Evolutionary conservation across 2,329 filamentous ascomycete species (phyloP).

Genomic region (Cordyceps farinosa): DNA sequence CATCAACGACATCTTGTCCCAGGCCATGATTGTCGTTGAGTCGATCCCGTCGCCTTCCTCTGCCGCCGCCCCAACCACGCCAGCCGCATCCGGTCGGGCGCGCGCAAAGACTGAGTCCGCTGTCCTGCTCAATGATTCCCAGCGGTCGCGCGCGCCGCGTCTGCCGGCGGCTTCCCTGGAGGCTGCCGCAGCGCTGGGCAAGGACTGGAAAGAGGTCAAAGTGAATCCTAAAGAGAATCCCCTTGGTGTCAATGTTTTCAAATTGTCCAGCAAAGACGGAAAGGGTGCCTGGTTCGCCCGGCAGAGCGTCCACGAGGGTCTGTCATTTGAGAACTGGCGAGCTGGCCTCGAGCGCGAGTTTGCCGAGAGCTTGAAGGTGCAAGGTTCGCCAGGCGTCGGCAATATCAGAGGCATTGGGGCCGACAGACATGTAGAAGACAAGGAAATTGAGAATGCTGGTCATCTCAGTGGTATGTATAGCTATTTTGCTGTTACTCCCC

Average conservation of each 20-base stretch:
- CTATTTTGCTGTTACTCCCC: conserved; percentile 14
- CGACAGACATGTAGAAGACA: conserved; percentile 67
- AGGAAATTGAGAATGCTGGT: conserved; percentile 54
- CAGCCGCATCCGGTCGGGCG: conserved; percentile 43
- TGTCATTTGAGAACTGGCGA: conserved; percentile 76
- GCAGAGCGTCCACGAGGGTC: conserved; percentile 73
- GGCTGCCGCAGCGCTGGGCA: conserved; percentile 57
- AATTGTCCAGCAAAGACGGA: conserved; percentile 73
- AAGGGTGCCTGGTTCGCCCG: conserved; percentile 88
- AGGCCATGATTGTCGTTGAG: conserved; percentile 69
- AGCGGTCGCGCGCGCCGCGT: conserved; percentile 40
- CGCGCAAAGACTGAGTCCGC: conserved; percentile 53
- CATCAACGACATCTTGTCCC: conserved; percentile 57
- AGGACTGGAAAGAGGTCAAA: conserved; percentile 85
- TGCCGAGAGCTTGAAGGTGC: conserved; percentile 67
- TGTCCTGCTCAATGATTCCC: conserved; percentile 48
- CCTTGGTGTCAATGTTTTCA: conserved; percentile 73
- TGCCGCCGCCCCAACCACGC: conserved; percentile 38
- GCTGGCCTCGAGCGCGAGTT: conserved; percentile 76
- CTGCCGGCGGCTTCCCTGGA: conserved; percentile 46
- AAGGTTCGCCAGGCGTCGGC: conserved; percentile 66
- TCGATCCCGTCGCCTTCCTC: conserved; percentile 58
- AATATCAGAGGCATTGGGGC: conserved; percentile 83
- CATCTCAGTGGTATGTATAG: conserved; percentile 55
- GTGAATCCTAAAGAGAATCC: conserved; percentile 70